Percentiles rank a stretch among this genome's conserved stretches.
These are phyloP conservation scores for Austropuccinia psidii DNA, from an alignment of 1,284 basidiomycete genomes.

Conservation along the genomic window DNA sequence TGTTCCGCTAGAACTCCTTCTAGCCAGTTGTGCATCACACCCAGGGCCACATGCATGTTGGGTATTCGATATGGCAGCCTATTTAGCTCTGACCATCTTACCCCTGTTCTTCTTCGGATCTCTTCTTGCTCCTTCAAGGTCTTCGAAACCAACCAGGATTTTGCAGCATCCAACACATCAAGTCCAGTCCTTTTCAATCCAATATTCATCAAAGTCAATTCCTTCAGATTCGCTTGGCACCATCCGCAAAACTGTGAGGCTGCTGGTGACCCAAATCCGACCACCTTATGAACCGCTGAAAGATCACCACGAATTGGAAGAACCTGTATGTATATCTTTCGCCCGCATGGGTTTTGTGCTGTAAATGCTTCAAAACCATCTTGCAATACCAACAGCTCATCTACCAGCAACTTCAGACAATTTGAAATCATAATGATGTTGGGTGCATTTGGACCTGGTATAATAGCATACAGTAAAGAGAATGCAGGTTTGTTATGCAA, in stretches of 20 bases:
- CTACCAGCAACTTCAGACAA: background rate
- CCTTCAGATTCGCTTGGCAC: background rate
- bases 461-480: background rate
- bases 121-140: background rate
- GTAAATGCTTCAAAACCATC: background rate
- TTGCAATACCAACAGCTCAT: background rate
- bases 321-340: background rate
- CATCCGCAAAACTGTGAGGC: background rate
- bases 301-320: background rate
- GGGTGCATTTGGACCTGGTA: constrained; percentile 1
- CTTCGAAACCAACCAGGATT: background rate
- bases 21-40: constrained; percentile 22
- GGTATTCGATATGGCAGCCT: constrained; percentile 22
- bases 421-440: background rate
- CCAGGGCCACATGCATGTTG: background rate
- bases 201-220: background rate
- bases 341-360: background rate
- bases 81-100: constrained; percentile 19
- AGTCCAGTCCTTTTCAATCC: background rate
- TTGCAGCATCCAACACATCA: background rate
- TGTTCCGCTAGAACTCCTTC: constrained; percentile 16
- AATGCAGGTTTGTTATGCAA: background rate
- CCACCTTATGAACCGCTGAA: constrained; percentile 2
- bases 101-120: background rate
- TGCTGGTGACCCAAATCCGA: background rate